Percentiles rank a stretch among this genome's conserved stretches.
Evolutionary conservation across 1,139 yeast species (phyloP).

Genomic region (Suhomyces kunorum): DNA sequence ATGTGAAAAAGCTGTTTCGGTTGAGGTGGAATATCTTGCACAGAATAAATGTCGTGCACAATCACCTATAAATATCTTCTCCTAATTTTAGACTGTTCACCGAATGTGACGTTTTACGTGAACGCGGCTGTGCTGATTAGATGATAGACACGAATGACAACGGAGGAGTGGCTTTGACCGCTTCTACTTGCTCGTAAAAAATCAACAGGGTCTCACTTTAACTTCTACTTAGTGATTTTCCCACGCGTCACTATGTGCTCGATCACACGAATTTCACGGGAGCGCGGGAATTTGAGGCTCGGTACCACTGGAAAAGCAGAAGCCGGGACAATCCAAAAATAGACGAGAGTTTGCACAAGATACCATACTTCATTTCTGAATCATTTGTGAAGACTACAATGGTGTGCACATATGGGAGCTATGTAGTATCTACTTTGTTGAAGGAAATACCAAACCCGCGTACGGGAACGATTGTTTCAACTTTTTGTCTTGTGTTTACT

Average conservation of each 20-base stretch:
- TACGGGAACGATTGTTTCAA: background rate
- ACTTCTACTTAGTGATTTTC: background rate
- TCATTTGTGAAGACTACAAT: background rate
- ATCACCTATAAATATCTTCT: background rate
- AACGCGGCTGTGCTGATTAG: too few species aligned
- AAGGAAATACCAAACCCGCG: background rate
- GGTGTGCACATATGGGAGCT: background rate
- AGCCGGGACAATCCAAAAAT: background rate
- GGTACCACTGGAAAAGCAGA: background rate
- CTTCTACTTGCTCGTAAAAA: too few species aligned
- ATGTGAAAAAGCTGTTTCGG: constrained; percentile 1
- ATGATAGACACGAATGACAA: too few species aligned
- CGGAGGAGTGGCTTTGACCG: too few species aligned
- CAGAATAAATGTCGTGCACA: constrained; percentile 1
- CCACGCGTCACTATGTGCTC: background rate
- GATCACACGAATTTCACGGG: background rate
- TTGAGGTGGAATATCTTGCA: background rate
- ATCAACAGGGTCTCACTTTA: background rate
- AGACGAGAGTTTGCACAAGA: too few species aligned
- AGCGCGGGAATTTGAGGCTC: background rate
- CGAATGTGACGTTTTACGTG: too few species aligned
- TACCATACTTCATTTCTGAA: too few species aligned
- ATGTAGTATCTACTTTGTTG: too few species aligned
- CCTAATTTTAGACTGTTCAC: background rate
- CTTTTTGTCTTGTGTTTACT: background rate